Conservation (phyloP, 495 filamentous ascomycete species). For the Platismatia glauca region DNA sequence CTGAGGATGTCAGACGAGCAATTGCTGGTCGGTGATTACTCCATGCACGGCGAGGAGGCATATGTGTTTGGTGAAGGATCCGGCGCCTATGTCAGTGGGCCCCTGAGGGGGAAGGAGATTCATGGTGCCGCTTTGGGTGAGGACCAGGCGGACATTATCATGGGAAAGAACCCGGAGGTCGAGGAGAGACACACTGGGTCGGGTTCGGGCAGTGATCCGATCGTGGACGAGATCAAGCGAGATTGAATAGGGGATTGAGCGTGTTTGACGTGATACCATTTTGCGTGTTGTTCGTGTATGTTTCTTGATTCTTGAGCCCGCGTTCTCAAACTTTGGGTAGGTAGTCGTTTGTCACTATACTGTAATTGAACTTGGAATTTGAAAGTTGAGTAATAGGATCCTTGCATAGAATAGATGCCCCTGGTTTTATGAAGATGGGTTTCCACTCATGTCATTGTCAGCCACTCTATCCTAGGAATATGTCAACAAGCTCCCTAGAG, state of each 20-base stretch:
- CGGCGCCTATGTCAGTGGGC: conserved; percentile 1
- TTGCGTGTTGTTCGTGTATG: neutral
- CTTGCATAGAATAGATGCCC: neutral
- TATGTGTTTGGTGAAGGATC: conserved; percentile 31
- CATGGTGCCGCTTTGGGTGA: conserved; percentile 12
- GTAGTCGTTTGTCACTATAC: neutral
- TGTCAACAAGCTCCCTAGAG: too few relatives aligned
- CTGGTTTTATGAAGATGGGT: too few relatives aligned
- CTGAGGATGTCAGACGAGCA: conserved; percentile 41
- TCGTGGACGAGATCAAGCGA: conserved; percentile 1
- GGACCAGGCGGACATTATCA: conserved; percentile 10
- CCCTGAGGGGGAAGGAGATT: conserved; percentile 4
- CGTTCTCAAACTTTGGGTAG: neutral
- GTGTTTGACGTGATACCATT: neutral
- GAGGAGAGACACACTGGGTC: conserved; percentile 7
- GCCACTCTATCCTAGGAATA: too few relatives aligned
- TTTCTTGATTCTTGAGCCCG: neutral
- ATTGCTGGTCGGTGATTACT: conserved; percentile 42
- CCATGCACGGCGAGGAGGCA: conserved; percentile 43
- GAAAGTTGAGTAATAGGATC: neutral
- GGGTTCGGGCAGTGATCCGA: neutral
- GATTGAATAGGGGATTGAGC: neutral
- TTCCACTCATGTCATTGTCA: too few relatives aligned
- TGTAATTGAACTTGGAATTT: neutral
- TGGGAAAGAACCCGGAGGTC: conserved; percentile 16